Base-by-base conservation (phyloP, 2,329 filamentous ascomycete genomes). In the Diaporthe capsici region DNA sequence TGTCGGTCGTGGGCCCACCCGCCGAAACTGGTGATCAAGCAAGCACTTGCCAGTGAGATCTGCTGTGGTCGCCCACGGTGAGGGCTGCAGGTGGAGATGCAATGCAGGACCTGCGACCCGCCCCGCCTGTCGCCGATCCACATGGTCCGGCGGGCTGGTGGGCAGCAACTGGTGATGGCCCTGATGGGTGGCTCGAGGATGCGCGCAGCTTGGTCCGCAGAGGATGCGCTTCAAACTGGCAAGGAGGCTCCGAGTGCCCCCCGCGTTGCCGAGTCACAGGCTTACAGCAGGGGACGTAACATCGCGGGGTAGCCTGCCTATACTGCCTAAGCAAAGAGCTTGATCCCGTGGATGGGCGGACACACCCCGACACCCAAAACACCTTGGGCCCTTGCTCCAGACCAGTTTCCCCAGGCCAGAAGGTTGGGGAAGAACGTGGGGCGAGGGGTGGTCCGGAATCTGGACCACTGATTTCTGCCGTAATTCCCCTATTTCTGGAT, bases 401-500 rank as follows among this genome's bases (percentile, higher is more conserved):
- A 44, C 63, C 39, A 74, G 51, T 57, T 76, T 65, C 75, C 75
- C 75, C 71, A 71, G 71, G 63, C 72, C 39, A 47, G 22, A 70
- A 55, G 65, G 39, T 72, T 73, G 71, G 74, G 72, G 63, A 61
- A 65, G 60, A 77, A 77, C 74, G 74, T 77, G 76, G 76, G 76
- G 53, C 71, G 49, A 73, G 47, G 75, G 73, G 42, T 44, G 53
- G 31, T 53, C 58, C 71, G 76, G 74, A 77, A 61, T 71, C 67
- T 72, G 72, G 51, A 53, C 75, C 75, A 58, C 34, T 70, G 39
- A 68, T 68, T 75, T 73, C 65, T 61, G 72, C 75, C 75, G 58
- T 65, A 72, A 60, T 75, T 39, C 71, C 74, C 76, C 76, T 76
- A 77, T 77, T 77, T 67, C 74, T 77, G 76, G 76, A 61, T 39